phyloP scores from a whole-genome alignment of 495 filamentous ascomycete genomes.

The Aspergillus wentii region DNA sequence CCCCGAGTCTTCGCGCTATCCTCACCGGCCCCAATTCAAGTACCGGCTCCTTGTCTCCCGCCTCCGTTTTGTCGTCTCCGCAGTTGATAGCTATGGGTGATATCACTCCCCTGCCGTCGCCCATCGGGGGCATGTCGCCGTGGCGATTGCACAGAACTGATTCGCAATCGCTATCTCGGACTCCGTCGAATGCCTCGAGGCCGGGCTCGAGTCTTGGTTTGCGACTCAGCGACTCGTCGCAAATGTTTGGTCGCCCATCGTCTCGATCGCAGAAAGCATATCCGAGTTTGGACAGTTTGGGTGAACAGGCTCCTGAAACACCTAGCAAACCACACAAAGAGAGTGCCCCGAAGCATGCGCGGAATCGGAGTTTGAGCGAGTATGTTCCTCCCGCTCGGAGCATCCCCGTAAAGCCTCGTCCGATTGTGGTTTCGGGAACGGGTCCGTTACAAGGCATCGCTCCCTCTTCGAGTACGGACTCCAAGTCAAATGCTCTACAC shows the following conservation, averaged over 20 bases:
- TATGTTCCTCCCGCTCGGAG: constrained; percentile 69
- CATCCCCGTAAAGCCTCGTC: constrained; percentile 56
- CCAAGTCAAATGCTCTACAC: constrained; percentile 55
- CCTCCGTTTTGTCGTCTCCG: constrained; percentile 59
- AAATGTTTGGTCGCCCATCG: constrained; percentile 27
- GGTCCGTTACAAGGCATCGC: constrained; percentile 32
- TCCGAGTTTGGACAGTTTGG: constrained; percentile 30
- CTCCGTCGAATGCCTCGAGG: constrained; percentile 32
- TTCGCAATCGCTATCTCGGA: constrained; percentile 40
- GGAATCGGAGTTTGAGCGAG: constrained; percentile 84
- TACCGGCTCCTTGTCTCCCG: constrained; percentile 54
- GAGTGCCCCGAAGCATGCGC: constrained; percentile 37
- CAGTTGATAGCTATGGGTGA: constrained; percentile 78
- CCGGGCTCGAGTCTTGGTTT: constrained; percentile 31
- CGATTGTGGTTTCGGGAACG: constrained; percentile 65
- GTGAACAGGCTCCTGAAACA: constrained; percentile 36
- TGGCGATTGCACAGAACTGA: constrained; percentile 42
- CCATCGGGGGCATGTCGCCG: constrained; percentile 73
- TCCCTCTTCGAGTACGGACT: constrained; percentile 34
- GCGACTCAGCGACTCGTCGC: constrained; percentile 37
- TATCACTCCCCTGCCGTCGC: constrained; percentile 90
- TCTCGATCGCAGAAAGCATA: constrained; percentile 31
- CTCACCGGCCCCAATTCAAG: constrained; percentile 35
- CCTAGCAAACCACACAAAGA: constrained; percentile 21
- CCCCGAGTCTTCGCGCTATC: constrained; percentile 45